phyloP scores from a whole-genome alignment of 495 filamentous ascomycete genomes.

The Penicillium daleae region DNA sequence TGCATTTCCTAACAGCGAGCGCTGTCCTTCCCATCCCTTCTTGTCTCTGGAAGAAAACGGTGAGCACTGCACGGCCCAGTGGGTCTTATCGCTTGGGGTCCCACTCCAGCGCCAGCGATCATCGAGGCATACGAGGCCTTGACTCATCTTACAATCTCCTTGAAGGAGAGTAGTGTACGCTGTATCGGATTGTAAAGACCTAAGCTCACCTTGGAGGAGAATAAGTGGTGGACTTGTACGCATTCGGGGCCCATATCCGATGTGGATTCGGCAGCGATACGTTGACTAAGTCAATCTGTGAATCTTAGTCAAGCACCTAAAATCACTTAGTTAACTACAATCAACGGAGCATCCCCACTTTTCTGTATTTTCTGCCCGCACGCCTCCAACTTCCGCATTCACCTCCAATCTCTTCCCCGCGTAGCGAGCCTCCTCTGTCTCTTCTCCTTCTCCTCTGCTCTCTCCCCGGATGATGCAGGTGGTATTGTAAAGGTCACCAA shows the following conservation, averaged over 20 bases:
- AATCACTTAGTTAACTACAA: too few species aligned
- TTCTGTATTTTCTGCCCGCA: slow-evolving; percentile 10
- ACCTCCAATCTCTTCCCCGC: not conserved
- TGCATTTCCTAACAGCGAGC: too few species aligned
- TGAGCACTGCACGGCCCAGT: not conserved
- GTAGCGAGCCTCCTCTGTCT: not conserved
- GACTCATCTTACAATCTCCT: not conserved
- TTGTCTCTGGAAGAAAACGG: not conserved
- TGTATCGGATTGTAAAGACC: not conserved
- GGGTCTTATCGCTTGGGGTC: slow-evolving; percentile 1
- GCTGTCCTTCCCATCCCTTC: not conserved
- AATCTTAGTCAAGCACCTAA: not conserved
- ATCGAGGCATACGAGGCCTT: slow-evolving; percentile 3
- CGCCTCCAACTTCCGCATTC: slow-evolving; percentile 12
- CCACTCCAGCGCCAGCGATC: not conserved
- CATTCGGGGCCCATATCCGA: not conserved
- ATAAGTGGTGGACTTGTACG: not conserved
- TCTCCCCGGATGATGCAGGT: slow-evolving; percentile 16
- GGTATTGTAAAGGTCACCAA: slow-evolving; percentile 1
- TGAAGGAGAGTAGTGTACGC: not conserved
- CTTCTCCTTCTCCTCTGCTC: not conserved
- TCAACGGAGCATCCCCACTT: slow-evolving; percentile 9
- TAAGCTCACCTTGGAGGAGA: not conserved
- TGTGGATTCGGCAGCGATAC: not conserved
- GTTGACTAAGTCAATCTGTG: not conserved